Conservation (phyloP, 2,329 filamentous ascomycete species). For the Aspergillus novoparasiticus region DNA sequence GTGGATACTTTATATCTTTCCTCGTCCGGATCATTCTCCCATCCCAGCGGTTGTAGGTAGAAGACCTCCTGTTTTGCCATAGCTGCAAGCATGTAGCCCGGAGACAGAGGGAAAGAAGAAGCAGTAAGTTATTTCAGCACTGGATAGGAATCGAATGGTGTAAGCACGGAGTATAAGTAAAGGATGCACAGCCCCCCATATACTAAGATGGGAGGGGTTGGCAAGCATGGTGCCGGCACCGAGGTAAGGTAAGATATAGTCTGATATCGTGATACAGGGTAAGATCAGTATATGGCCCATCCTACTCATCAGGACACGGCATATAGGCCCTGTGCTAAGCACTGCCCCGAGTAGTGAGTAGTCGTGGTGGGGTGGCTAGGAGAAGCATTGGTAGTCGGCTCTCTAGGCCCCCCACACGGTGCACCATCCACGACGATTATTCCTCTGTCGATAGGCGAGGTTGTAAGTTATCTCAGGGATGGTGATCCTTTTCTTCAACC, state of each 20-base stretch:
- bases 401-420: neutral
- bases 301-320: neutral
- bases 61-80: constrained; percentile 34
- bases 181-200: neutral
- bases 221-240: neutral
- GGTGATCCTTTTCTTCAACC: neutral
- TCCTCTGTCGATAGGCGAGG: neutral
- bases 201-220: neutral
- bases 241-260: neutral
- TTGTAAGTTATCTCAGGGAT: neutral
- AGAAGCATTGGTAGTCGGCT: neutral
- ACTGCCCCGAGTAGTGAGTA: neutral
- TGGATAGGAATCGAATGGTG: neutral
- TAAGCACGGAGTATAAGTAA: neutral
- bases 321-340: neutral
- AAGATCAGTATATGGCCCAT: neutral
- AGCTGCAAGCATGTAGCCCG: neutral
- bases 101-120: neutral
- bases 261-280: neutral
- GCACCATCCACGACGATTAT: neutral
- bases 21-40: constrained; percentile 42
- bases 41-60: constrained; percentile 37
- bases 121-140: neutral
- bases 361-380: neutral
- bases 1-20: constrained; percentile 42